Conservation (phyloP, 306 rosid species). For the Luffa acutangula region DNA sequence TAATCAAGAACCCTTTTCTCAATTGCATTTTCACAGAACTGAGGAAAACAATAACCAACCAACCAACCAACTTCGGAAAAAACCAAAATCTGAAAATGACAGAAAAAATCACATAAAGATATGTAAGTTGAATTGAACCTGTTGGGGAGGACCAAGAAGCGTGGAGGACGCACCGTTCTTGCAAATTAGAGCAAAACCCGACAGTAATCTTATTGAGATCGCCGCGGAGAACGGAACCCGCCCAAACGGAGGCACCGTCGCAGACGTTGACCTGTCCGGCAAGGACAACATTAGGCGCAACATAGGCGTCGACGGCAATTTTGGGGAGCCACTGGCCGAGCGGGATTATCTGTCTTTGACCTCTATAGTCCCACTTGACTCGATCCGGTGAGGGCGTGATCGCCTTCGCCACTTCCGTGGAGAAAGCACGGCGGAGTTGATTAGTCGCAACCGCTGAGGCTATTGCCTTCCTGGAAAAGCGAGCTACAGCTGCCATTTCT, state of each 20-base stretch:
- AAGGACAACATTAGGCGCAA: constrained; percentile 93
- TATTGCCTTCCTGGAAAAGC: constrained; percentile 56
- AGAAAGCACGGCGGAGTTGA: constrained; percentile 28
- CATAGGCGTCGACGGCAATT: constrained; percentile 94
- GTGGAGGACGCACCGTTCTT: constrained; percentile 88
- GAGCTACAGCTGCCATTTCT: constrained; percentile 53
- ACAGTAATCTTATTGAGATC: constrained; percentile 90
- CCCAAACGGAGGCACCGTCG: constrained; percentile 96
- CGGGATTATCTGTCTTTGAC: constrained; percentile 84
- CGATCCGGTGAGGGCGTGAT: constrained; percentile 62
- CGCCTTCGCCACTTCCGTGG: constrained; percentile 44
- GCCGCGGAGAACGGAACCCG: constrained; percentile 89
- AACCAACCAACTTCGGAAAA: not conserved
- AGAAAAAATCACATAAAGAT: not conserved
- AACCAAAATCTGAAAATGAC: not conserved
- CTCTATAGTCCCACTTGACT: constrained; percentile 96
- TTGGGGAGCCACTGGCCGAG: constrained; percentile 94
- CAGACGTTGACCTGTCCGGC: constrained; percentile 89
- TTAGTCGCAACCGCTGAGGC: constrained; percentile 19
- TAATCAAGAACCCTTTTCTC: not conserved
- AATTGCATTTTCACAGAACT: not conserved
- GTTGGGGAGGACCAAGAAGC: constrained; percentile 99
- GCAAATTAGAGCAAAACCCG: constrained; percentile 90
- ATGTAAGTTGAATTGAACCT: constrained; percentile 32
- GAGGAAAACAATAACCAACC: not conserved